A percentile compares a stretch with the other conserved stretches of the same genome.
Conservation (phyloP, 1,284 basidiomycete genomes). For the Lignosus rhinocerotis region DNA sequence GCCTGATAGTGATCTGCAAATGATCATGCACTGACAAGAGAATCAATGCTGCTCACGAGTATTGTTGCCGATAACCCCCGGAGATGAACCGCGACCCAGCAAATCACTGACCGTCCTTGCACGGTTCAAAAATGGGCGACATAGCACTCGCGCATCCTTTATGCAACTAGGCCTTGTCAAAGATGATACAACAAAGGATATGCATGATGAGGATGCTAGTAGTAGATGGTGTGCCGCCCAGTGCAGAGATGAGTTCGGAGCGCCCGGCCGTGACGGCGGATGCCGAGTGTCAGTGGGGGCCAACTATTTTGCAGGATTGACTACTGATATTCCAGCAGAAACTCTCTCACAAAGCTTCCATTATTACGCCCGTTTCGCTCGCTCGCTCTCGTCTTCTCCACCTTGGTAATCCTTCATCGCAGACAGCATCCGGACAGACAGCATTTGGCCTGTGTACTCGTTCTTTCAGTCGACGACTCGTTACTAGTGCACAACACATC, state of each 20-base stretch:
- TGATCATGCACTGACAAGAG: not conserved
- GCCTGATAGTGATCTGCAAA: not conserved
- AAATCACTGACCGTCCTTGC: not conserved
- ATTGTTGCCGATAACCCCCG: not conserved
- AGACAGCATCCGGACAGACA: constrained; percentile 3
- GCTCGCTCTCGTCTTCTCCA: constrained; percentile 8
- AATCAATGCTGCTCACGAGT: not conserved
- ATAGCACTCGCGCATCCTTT: not conserved
- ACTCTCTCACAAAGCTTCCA: constrained; percentile 23
- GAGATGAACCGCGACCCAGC: not conserved
- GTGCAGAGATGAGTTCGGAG: not conserved
- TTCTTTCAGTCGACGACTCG: constrained; percentile 21
- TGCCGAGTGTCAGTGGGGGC: constrained; percentile 4
- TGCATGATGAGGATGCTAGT: not conserved
- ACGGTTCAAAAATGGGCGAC: not conserved
- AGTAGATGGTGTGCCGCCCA: not conserved
- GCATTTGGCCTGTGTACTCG: constrained; percentile 10
- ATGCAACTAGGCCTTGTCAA: not conserved
- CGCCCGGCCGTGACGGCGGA: constrained; percentile 1
- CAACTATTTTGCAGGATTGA: constrained; percentile 9
- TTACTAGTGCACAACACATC: constrained; percentile 2
- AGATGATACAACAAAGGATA: not conserved
- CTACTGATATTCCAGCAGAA: constrained; percentile 7
- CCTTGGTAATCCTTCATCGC: constrained; percentile 14
- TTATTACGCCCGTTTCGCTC: constrained; percentile 14